These are phyloP conservation scores for Carpinus viminea DNA, from an alignment of 306 rosid species.

Conservation along the genomic window DNA sequence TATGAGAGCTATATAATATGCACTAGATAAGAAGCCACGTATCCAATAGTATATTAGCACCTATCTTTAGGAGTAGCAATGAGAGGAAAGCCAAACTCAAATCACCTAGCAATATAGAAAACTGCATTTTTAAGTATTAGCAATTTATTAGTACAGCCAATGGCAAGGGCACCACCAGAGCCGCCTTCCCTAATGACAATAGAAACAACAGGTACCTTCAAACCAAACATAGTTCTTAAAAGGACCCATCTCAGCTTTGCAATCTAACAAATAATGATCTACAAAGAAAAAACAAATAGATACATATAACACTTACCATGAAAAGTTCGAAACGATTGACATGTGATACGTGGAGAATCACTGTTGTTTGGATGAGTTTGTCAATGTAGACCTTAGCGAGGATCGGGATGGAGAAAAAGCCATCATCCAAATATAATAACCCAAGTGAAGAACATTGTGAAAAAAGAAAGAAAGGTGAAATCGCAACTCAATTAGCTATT, in stretches of 20 bases:
- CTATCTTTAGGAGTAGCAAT: constrained; percentile 16
- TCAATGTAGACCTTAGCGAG: constrained; percentile 79
- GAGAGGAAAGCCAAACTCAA: constrained; percentile 18
- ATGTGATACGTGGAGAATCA: constrained; percentile 30
- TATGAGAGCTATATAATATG: constrained; percentile 27
- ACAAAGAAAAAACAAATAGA: too few relatives aligned
- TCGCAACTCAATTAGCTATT: too few relatives aligned
- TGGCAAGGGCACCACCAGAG: constrained; percentile 99
- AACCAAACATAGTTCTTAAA: constrained; percentile 88
- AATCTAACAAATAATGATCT: too few relatives aligned
- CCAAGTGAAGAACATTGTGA: too few relatives aligned
- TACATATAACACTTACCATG: too few relatives aligned
- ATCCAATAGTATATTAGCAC: constrained; percentile 10
- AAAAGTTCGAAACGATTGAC: too few relatives aligned
- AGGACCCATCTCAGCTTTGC: too few relatives aligned
- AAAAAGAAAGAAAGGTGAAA: too few relatives aligned
- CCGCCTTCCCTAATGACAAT: constrained; percentile 99
- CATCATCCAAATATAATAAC: too few relatives aligned
- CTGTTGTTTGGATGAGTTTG: constrained; percentile 90
- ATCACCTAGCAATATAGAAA: constrained; percentile 96
- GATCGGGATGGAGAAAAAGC: constrained; percentile 59
- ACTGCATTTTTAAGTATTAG: constrained; percentile 97
- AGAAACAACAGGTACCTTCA: constrained; percentile 86
- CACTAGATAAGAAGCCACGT: constrained; percentile 12
- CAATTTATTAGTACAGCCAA: constrained; percentile 91